Evolutionary conservation across 2,329 filamentous ascomycete genomes (phyloP).

Genomic region (Fusarium burgessii): DNA sequence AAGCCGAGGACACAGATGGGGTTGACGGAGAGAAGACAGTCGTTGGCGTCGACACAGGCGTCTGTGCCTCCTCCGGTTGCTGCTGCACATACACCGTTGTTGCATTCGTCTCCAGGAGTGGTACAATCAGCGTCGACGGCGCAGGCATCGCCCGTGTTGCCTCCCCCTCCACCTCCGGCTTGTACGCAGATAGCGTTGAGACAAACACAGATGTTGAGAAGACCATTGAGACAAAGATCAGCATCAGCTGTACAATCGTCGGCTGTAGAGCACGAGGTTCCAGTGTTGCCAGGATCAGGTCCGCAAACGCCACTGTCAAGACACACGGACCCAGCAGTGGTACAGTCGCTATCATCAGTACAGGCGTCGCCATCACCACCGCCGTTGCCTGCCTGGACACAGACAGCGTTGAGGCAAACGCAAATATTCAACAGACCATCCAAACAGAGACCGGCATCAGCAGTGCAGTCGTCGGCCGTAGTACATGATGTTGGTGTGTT

Average conservation of each 20-base stretch:
- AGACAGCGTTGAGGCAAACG: neutral
- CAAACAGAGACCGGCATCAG: neutral
- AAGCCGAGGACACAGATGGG: slow-evolving; percentile 22
- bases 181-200: neutral
- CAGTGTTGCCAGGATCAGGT: neutral
- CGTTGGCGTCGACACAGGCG: slow-evolving; percentile 14
- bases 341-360: neutral
- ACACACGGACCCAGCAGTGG: neutral
- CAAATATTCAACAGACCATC: neutral
- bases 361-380: neutral
- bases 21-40: slow-evolving; percentile 14
- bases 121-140: neutral
- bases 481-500: neutral
- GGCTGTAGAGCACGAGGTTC: neutral
- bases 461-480: neutral
- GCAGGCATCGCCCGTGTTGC: neutral
- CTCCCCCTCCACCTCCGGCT: neutral
- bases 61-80: neutral
- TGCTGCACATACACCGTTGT: neutral
- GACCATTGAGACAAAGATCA: neutral
- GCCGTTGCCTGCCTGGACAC: neutral
- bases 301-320: neutral
- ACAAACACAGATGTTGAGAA: neutral
- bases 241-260: neutral
- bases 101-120: neutral